Conservation (phyloP, 495 filamentous ascomycete genomes). For the Aspergillus panamensis region DNA sequence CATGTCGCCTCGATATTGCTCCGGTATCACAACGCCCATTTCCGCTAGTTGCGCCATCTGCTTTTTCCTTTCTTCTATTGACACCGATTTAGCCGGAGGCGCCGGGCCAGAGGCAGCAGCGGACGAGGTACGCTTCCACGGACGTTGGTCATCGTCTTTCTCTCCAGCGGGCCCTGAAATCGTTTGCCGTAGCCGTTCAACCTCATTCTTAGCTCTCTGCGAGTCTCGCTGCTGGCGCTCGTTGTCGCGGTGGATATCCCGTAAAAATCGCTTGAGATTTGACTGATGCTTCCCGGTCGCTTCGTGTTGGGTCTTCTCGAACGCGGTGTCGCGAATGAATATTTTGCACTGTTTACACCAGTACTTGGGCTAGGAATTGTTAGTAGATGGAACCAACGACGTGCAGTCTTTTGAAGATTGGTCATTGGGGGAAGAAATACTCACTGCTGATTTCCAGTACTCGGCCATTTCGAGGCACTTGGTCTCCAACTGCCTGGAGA, state of each 20-base stretch:
- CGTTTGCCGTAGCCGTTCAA: conserved; percentile 79
- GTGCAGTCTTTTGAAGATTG: background rate
- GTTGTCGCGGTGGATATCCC: conserved; percentile 78
- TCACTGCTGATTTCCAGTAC: conserved; percentile 96
- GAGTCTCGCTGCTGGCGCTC: conserved; percentile 74
- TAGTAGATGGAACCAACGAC: conserved; percentile 17
- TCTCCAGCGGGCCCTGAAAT: conserved; percentile 47
- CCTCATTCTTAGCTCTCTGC: conserved; percentile 77
- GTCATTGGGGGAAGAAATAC: conserved; percentile 16
- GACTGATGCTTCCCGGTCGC: conserved; percentile 83
- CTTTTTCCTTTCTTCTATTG: conserved; percentile 68
- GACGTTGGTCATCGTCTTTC: conserved; percentile 19
- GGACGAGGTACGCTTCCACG: conserved; percentile 26
- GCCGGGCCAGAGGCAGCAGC: conserved; percentile 24
- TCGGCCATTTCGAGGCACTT: conserved; percentile 67
- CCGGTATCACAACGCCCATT: conserved; percentile 82
- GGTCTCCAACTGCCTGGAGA: background rate
- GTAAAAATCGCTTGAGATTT: conserved; percentile 82
- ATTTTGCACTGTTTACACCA: conserved; percentile 97
- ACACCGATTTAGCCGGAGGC: conserved; percentile 36
- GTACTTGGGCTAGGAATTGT: conserved; percentile 61
- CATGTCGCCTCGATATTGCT: conserved; percentile 73
- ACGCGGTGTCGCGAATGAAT: conserved; percentile 87
- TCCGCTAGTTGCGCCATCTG: conserved; percentile 85
- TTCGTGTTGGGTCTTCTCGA: conserved; percentile 89